Evolutionary conservation across 2,329 filamentous ascomycete species (phyloP), one percentile per base, ranked within the genome.

Genomic region (Trichoderma semiorbis): DNA sequence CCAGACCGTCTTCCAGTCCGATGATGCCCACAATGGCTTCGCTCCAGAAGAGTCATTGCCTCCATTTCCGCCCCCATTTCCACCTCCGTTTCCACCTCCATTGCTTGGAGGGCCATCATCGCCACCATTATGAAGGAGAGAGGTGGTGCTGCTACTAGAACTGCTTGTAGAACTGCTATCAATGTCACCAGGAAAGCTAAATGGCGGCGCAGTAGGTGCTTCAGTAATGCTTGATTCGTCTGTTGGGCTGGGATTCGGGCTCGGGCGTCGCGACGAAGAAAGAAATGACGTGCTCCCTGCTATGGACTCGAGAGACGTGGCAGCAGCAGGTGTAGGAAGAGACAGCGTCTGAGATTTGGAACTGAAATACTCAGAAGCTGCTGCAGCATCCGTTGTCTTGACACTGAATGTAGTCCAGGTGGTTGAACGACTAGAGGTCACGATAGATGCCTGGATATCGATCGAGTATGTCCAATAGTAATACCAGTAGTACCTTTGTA

Each of bases 401-500:
- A 75, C 72, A 47, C 61, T 75, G 55, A 76, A 67, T 18, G 64
- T 71, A 10, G 53, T 76, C 65, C 18, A 67, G 4, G 70, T 73
- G 3, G 73, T 73, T 30, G 58, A 70, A 26, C 57, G 66, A 8
- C 65, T 66, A 11, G 73, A 76, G 3, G 77, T 77, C 30, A 78
- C 75, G 53, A 75, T 64, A 10, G 72, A 75, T 50, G 71, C 73
- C 12, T 74, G 72, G 47, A 75, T 75, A 24, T 74, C 69, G 34
- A 73, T 58, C 26, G 66, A 64, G 74, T 74, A 75, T 21, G 72
- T 75, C 74, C 74, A 78, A 73, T 78, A 78, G 65, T 75, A 77
- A 53, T 68, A 73, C 53, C 74, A 77, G 72, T 77, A 78, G 34
- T 69, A 75, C 63, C 63, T 68, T 18, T 7, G 12, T 7, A 24